Percentiles rank a stretch among this genome's conserved stretches.
phyloP scores from a whole-genome alignment of 2,329 filamentous ascomycete species.

The Fusarium aywerte region DNA sequence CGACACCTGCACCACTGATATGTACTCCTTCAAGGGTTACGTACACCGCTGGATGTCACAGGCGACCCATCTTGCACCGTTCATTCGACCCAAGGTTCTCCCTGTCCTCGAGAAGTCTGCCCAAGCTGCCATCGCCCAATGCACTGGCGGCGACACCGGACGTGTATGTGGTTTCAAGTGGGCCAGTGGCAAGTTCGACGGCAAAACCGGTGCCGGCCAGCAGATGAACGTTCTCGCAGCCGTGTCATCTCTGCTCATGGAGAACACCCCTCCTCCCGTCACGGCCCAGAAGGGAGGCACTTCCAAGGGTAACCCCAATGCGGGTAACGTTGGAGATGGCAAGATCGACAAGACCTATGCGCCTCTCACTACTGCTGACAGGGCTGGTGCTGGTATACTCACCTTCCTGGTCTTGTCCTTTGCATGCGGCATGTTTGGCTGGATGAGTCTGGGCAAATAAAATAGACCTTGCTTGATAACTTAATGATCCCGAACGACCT shows the following conservation, averaged over 20 bases:
- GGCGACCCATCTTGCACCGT: constrained; percentile 65
- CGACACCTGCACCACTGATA: constrained; percentile 69
- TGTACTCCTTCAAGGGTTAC: constrained; percentile 72
- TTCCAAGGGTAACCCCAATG: constrained; percentile 57
- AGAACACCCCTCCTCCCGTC: constrained; percentile 54
- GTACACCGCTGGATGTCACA: constrained; percentile 67
- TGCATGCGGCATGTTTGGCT: constrained; percentile 56
- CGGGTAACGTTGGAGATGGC: constrained; percentile 53
- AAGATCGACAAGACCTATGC: constrained; percentile 48
- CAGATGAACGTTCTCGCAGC: constrained; percentile 69
- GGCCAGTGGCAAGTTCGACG: constrained; percentile 63
- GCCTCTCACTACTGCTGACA: constrained; percentile 57
- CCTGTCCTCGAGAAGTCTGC: constrained; percentile 64
- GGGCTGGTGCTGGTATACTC: constrained; percentile 60
- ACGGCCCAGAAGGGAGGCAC: constrained; percentile 64
- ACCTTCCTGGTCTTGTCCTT: constrained; percentile 58
- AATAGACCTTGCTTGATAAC: constrained; percentile 1
- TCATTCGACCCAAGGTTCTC: constrained; percentile 60
- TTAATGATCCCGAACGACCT: constrained; percentile 23
- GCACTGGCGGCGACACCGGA: constrained; percentile 60
- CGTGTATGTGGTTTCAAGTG: constrained; percentile 67
- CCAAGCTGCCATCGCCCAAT: constrained; percentile 64
- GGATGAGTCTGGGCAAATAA: constrained; percentile 59
- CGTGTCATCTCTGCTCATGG: constrained; percentile 63
- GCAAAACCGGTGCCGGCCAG: constrained; percentile 67